Evolutionary conservation across 805 yeast genomes (phyloP), one percentile per base, ranked within the genome.

Genomic region (Hanseniaspora lachancei): DNA sequence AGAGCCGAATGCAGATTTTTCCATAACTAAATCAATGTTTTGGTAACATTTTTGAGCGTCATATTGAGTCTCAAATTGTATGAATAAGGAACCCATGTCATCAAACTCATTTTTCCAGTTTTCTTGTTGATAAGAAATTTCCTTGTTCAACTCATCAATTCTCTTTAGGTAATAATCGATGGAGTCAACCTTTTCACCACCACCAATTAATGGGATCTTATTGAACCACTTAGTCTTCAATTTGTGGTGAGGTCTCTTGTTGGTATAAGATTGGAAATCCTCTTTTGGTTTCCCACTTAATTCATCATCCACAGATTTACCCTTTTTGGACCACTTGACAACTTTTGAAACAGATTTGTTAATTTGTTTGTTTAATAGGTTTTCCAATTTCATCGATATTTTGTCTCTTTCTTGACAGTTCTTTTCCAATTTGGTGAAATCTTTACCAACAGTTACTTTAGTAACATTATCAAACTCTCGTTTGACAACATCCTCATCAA

Each of bases 21-120:
- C 57, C 32, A 71, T 76, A 64, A 74, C 64, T 60, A 76, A 77
- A 38, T 84, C 82, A 60, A 84, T 70, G n/a, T 87, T 82, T 71
- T 91, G 97, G 69, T 76, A 85, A 49, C 96, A 95, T 61, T 81
- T 76, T 70, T 89, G 97, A 56, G 93, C 84, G 66, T 89, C 95
- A 58, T 84, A 76, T 69, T 89, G 96, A 58, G 86, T 75, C 51
- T 84, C 77, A 68, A 93, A 91, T 64, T 86, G 88, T 57, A 89
- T 68, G 63, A 89, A 87, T 6, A 82, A 91, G 40, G 95, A 79
- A 5, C 84, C 81, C 43, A 77, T 66, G 62, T 77, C 77, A 3
- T 78, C 72, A 40, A 56, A 50, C 58, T 74, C 74, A 8, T 75
- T 69, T 49, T 76, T 75, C 68, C 78, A 77, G 40, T 72, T 69